Evolutionary conservation across 768 basidiomycete species (phyloP).

Genomic region (Collybia sordida): DNA sequence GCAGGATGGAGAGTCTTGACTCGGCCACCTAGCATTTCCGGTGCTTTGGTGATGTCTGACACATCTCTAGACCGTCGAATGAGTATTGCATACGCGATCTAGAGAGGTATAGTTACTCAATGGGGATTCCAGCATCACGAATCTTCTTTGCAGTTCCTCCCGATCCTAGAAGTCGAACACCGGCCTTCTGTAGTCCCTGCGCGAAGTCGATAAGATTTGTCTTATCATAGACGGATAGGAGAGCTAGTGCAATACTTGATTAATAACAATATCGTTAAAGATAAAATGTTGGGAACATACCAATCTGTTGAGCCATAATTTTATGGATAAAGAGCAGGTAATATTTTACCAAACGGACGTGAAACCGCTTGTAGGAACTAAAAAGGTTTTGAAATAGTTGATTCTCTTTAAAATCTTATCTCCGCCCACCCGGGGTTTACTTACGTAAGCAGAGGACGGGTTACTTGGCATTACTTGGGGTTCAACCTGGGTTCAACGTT

Average conservation of each 20-base stretch:
- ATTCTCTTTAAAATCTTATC: no score
- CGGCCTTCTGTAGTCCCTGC: slow-evolving; percentile 73
- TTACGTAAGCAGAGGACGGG: no score
- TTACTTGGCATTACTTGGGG: no score
- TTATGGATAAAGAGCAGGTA: no score
- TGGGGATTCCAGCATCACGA: slow-evolving; percentile 86
- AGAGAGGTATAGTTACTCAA: slow-evolving; percentile 62
- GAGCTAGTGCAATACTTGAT: slow-evolving; percentile 43
- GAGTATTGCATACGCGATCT: neutral
- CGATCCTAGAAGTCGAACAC: slow-evolving; percentile 88
- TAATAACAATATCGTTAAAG: no score
- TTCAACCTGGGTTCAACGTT: no score
- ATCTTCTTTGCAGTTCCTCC: slow-evolving; percentile 99
- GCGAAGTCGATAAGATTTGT: slow-evolving; percentile 87
- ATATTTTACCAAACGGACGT: no score
- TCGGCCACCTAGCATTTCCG: slow-evolving; percentile 97
- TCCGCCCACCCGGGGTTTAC: no score
- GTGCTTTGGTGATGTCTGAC: slow-evolving; percentile 94
- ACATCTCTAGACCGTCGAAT: slow-evolving; percentile 69
- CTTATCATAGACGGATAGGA: slow-evolving; percentile 98
- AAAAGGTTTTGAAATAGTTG: no score
- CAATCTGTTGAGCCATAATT: no score
- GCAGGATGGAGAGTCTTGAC: slow-evolving; percentile 99
- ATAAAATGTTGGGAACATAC: no score
- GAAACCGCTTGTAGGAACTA: no score